Evolutionary conservation across 805 yeast genomes (phyloP), one percentile per base, ranked within the genome.

Genomic region (Diddensiella caesifluorescens): DNA sequence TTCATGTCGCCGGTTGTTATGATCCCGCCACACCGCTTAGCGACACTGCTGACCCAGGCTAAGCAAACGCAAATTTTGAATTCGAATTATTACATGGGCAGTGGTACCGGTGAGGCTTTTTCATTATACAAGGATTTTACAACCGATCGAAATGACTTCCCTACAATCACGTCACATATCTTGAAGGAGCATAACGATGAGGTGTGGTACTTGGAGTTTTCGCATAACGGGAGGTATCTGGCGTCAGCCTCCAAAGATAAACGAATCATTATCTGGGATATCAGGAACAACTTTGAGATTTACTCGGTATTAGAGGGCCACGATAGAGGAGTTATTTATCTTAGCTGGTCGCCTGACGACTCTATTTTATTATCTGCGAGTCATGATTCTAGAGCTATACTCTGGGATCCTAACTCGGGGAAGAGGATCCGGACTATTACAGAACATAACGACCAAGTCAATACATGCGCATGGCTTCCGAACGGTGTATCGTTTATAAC

Each of bases 181-280:
- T 61, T 83, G 4, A 49, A 62, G 1, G 66, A 69, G 33, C 92
- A 84, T 54, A 60, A 30, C 4, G 77, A 80, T 55, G 95, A 89
- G 59, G 90, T 86, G 9, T 89, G 97, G 97, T 82, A 70, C 56
- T 70, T 83, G 10, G 74, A 75, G 44, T 88, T 85, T 56, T 81
- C 92, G 4, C 83, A 87, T 35, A 73, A 75, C 62, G 96, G 96
- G 2, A 71, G 70, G 47, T 78, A 68, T 49, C 64, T 89, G 29
- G 94, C 86, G n/a, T 75, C 89, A 0, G 83, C 89, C 0, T 78
- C 92, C 5, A 71, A 77, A 12, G 94, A 86, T 56, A 71, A 77
- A 4, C 67, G 71, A 19, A 69, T 85, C 27, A 63, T 77, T 23
- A 68, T 88, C 9, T 87, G 84, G 64, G 82, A 80, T 57, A 82